Evolutionary conservation across 352 stramenopile species (phyloP).

Genomic region (Globisporangium acanthophoron): DNA sequence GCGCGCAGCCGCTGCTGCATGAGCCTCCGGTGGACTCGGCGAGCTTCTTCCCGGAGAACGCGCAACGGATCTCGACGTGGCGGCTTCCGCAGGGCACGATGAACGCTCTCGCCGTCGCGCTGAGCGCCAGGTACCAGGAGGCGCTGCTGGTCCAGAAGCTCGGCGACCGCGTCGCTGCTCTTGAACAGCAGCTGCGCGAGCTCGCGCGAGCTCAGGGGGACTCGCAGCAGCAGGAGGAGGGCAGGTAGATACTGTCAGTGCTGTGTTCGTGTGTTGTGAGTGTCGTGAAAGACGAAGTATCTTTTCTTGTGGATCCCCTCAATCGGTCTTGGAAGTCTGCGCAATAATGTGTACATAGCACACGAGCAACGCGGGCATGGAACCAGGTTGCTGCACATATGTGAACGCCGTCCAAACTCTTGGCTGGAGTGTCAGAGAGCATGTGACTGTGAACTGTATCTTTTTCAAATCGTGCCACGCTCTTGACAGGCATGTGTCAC

Average conservation of each 20-base stretch:
- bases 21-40: constrained; percentile 23
- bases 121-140: constrained; percentile 38
- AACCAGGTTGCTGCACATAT: too few species aligned
- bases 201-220: neutral
- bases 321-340: too few species aligned
- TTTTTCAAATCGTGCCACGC: too few species aligned
- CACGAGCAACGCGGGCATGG: too few species aligned
- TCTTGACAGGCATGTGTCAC: too few species aligned
- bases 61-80: constrained; percentile 52
- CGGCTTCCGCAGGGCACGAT: constrained; percentile 47
- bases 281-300: too few species aligned
- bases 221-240: neutral
- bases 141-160: constrained; percentile 37
- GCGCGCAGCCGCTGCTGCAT: constrained; percentile 50
- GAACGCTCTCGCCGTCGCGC: constrained; percentile 41
- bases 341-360: too few species aligned
- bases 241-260: too few species aligned
- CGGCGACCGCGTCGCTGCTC: constrained; percentile 23
- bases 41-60: constrained; percentile 59
- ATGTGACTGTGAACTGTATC: too few species aligned
- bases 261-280: neutral
- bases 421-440: too few species aligned
- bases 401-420: too few species aligned
- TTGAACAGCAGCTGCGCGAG: constrained; percentile 22
- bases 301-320: too few species aligned